Evolutionary conservation across 768 basidiomycete genomes (phyloP).

Genomic region (Mycena amicta): DNA sequence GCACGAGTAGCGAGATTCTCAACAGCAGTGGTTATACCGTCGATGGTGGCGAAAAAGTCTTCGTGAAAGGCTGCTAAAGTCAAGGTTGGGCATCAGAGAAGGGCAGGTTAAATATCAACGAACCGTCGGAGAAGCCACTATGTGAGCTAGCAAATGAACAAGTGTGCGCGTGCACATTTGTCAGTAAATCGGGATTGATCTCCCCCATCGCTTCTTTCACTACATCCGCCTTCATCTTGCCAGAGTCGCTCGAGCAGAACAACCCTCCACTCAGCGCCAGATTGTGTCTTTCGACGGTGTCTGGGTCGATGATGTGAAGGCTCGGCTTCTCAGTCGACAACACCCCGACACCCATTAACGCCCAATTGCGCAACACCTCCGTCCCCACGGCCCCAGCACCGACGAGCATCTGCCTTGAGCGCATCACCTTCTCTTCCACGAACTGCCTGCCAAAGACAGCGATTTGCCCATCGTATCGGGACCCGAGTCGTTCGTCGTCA

Average conservation of each 20-base stretch:
- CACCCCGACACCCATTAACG: conserved; percentile 75
- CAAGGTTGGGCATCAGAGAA: too few relatives aligned
- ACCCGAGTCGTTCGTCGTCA: too few relatives aligned
- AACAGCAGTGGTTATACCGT: not conserved
- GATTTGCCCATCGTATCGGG: conserved; percentile 75
- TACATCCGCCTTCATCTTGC: not conserved
- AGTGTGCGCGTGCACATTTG: conserved; percentile 43
- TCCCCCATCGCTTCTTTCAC: not conserved
- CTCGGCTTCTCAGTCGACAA: conserved; percentile 52
- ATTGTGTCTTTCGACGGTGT: not conserved
- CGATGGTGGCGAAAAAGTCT: not conserved
- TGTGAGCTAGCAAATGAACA: too few relatives aligned
- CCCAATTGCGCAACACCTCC: conserved; percentile 87
- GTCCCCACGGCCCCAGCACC: conserved; percentile 81
- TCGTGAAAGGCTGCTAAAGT: too few relatives aligned
- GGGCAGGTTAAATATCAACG: too few relatives aligned
- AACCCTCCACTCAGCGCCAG: not conserved
- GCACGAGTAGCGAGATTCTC: not conserved
- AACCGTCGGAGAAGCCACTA: too few relatives aligned
- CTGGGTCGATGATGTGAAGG: conserved; percentile 40
- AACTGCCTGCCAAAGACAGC: conserved; percentile 67
- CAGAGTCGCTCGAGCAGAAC: not conserved
- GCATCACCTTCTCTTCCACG: conserved; percentile 72
- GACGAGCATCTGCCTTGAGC: conserved; percentile 72
- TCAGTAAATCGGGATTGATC: conserved; percentile 21